phyloP scores from a whole-genome alignment of 192 early-diverging fungal species.

The Dispira simplex region DNA sequence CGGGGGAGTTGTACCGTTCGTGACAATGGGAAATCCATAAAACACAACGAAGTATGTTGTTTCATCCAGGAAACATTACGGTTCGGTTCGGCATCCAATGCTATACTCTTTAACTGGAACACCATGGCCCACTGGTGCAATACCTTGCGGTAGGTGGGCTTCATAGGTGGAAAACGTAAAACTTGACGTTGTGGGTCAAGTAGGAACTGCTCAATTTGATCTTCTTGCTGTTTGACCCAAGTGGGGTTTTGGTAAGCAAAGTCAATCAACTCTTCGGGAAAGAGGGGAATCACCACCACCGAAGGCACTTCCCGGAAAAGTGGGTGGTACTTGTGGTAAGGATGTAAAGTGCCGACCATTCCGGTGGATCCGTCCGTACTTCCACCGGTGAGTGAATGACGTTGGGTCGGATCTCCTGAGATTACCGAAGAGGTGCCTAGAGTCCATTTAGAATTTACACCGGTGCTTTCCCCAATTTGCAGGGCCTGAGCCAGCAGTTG shows the following conservation, averaged over 20 bases:
- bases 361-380: too few relatives aligned
- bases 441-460: too few relatives aligned
- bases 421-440: too few relatives aligned
- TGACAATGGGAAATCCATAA: background rate
- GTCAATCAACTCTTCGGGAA: constrained; percentile 44
- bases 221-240: constrained; percentile 57
- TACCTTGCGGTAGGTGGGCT: constrained; percentile 43
- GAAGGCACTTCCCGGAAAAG: background rate
- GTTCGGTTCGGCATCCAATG: constrained; percentile 64
- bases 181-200: constrained; percentile 30
- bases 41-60: background rate
- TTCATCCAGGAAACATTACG: constrained; percentile 43
- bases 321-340: constrained; percentile 10
- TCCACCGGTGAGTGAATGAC: too few relatives aligned
- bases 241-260: constrained; percentile 43
- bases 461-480: too few relatives aligned
- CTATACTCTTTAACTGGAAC: constrained; percentile 54
- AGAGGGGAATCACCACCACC: constrained; percentile 22
- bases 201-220: constrained; percentile 46
- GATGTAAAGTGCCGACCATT: constrained; percentile 2
- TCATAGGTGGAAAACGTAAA: constrained; percentile 54
- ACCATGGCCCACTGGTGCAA: constrained; percentile 54
- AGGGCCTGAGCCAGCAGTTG: too few relatives aligned
- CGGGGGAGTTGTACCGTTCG: background rate
- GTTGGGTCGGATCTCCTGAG: too few relatives aligned